These are phyloP conservation scores for Solanum pimpinellifolium DNA, from an alignment of 257 asterid species.

Conservation along the genomic window DNA sequence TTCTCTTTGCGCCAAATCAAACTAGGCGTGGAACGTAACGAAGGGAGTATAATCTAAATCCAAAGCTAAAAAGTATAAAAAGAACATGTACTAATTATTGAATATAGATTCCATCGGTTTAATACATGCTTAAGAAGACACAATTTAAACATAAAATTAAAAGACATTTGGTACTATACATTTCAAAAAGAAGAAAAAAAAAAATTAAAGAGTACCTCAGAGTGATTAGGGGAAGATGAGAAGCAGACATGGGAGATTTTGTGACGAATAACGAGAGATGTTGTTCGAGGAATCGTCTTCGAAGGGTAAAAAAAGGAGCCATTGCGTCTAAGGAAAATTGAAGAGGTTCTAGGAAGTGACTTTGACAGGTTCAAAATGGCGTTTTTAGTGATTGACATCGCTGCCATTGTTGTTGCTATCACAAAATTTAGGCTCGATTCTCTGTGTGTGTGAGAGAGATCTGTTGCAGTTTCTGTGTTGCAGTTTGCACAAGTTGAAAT, in stretches of 20 bases:
- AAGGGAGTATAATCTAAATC: too few species aligned
- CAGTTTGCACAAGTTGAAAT: not conserved
- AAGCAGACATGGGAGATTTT: conserved; percentile 19
- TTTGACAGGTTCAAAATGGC: conserved; percentile 26
- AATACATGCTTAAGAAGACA: too few species aligned
- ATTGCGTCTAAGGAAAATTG: conserved; percentile 1
- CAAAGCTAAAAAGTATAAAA: too few species aligned
- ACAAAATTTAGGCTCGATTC: not conserved
- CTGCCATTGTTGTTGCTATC: conserved; percentile 34
- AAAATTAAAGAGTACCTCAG: conserved; percentile 25
- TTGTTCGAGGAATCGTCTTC: conserved; percentile 22
- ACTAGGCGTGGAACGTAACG: too few species aligned
- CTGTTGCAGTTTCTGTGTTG: not conserved
- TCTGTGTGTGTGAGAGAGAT: not conserved
- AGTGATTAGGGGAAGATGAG: conserved; percentile 35
- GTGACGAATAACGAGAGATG: conserved; percentile 20
- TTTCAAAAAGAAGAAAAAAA: too few species aligned
- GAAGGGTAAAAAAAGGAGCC: conserved; percentile 18
- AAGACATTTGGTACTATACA: too few species aligned
- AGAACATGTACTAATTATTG: too few species aligned
- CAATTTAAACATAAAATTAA: too few species aligned
- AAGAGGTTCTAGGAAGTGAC: conserved; percentile 23
- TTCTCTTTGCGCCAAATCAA: too few species aligned
- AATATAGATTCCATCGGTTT: too few species aligned
- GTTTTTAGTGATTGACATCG: conserved; percentile 25